These are phyloP conservation scores for Serendipita sp. DNA, from an alignment of 1,284 basidiomycete species.

Conservation along the genomic window DNA sequence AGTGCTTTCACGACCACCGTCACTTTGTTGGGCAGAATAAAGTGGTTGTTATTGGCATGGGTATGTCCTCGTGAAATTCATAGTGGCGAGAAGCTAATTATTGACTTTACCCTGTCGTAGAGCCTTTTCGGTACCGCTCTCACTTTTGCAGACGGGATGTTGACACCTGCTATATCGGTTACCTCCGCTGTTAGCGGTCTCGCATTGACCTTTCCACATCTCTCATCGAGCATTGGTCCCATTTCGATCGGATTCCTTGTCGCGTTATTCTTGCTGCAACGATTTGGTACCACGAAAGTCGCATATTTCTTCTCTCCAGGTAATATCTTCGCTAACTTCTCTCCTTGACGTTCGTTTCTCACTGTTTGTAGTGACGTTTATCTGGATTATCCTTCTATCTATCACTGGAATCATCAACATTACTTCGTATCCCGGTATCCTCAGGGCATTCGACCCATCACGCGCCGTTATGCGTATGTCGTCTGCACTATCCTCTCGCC, in stretches of 20 bases:
- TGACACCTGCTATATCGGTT: slow-evolving; percentile 54
- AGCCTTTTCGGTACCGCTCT: slow-evolving; percentile 32
- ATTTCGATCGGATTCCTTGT: slow-evolving; percentile 35
- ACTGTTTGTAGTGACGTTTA: slow-evolving; percentile 29
- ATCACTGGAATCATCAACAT: slow-evolving; percentile 46
- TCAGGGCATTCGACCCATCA: slow-evolving; percentile 53
- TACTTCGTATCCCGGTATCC: slow-evolving; percentile 40
- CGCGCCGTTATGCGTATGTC: slow-evolving; percentile 43
- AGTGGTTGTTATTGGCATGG: slow-evolving; percentile 40
- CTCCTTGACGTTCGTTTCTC: not conserved
- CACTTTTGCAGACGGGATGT: slow-evolving; percentile 47
- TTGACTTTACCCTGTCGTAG: slow-evolving; percentile 11
- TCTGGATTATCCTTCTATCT: slow-evolving; percentile 42
- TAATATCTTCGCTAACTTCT: slow-evolving; percentile 14
- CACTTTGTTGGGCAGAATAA: slow-evolving; percentile 19
- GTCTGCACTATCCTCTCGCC: not conserved
- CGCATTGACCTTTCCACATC: slow-evolving; percentile 38
- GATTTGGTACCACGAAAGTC: slow-evolving; percentile 41
- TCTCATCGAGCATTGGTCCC: slow-evolving; percentile 31
- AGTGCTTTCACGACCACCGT: not conserved
- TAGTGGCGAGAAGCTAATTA: not conserved
- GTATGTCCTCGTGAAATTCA: slow-evolving; percentile 21
- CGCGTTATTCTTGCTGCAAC: slow-evolving; percentile 39
- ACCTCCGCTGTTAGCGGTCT: slow-evolving; percentile 54
- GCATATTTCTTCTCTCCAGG: slow-evolving; percentile 40